Conservation (phyloP, 2,329 filamentous ascomycete species). For the Arthrocladium fulminans region DNA sequence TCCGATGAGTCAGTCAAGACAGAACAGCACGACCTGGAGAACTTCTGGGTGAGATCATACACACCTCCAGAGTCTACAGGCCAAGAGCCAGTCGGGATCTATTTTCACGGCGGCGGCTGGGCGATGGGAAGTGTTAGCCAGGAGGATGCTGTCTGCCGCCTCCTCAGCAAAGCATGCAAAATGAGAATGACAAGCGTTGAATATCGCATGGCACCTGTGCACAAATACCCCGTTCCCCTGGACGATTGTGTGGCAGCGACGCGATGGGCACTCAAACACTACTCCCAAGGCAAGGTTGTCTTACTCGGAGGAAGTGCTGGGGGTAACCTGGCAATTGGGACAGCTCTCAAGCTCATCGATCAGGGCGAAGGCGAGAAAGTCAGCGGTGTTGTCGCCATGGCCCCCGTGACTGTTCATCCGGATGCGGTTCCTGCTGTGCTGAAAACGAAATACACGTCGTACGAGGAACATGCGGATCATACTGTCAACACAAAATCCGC, state of each 20-base stretch:
- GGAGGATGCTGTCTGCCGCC: constrained; percentile 27
- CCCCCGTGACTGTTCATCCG: constrained; percentile 30
- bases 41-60: constrained; percentile 8
- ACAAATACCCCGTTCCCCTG: constrained; percentile 12
- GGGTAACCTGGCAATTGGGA: constrained; percentile 28
- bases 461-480: constrained; percentile 28
- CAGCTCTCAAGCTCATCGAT: constrained; percentile 30
- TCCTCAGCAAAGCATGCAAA: constrained; percentile 23
- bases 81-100: constrained; percentile 25
- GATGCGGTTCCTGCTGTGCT: constrained; percentile 28
- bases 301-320: constrained; percentile 31
- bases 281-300: constrained; percentile 22
- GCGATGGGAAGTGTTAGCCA: constrained; percentile 26
- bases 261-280: constrained; percentile 12
- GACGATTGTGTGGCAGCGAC: constrained; percentile 13
- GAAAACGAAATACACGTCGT: constrained; percentile 26
- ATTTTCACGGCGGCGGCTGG: constrained; percentile 30
- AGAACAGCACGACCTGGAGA: background rate
- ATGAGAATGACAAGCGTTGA: constrained; percentile 27
- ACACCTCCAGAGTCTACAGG: constrained; percentile 6
- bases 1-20: constrained; percentile 8
- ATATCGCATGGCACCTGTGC: constrained; percentile 26
- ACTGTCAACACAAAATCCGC: constrained; percentile 29
- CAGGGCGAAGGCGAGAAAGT: constrained; percentile 25
- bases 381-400: constrained; percentile 28